Base-by-base conservation (phyloP, 164 flowering plant species). In the Vitis labrusca region DNA sequence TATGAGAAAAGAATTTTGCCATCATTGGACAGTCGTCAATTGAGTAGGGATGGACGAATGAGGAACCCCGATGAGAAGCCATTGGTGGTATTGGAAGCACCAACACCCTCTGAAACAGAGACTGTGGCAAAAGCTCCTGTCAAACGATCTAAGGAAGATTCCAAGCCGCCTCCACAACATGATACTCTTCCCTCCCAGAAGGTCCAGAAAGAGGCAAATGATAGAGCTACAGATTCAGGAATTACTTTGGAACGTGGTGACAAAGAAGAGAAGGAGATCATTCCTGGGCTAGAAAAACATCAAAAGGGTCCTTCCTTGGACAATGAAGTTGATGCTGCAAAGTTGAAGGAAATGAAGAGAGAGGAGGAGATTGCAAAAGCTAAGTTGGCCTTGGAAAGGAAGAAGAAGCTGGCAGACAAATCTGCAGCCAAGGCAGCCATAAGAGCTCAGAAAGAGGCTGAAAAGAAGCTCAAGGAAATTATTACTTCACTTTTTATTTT, bases 361-460 rank as follows among this genome's bases (percentile, higher is more conserved):
- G 85, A 90, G 64, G 97, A 91, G 78, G 98, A 95, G 76, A 86
- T 88, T 23, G 98, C 85, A 23, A 95, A 95, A 76, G 87, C 89
- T 48, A 89, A 82, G 82, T 80, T 66, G 69, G 97, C 98, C 27
- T 27, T 81, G 72, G 98, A 87, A 68, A 80, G 93, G 73, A 89
- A 89, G 85, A 89, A 84, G 82, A 87, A 87, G 76, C 37, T 74
- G 73, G 85, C 84, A 1, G 91, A 89, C 72, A 87, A 85, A 76
- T 81, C 84, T 23, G 88, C 85, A 3, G 81, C 85, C 0, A 93
- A 88, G 82, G 99, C 99, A 9, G 93, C 93, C 37, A 56, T 79
- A 16, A 85, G 83, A 76, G 92, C 95, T 71, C 89, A 93, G 74
- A 95, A 91, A 75, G 97, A 91, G 75, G 97, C 97, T 69, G 97